Evolutionary conservation across 1,284 basidiomycete species (phyloP), one percentile per base, ranked within the genome.

Genomic region (Sanghuangporus weigelae): DNA sequence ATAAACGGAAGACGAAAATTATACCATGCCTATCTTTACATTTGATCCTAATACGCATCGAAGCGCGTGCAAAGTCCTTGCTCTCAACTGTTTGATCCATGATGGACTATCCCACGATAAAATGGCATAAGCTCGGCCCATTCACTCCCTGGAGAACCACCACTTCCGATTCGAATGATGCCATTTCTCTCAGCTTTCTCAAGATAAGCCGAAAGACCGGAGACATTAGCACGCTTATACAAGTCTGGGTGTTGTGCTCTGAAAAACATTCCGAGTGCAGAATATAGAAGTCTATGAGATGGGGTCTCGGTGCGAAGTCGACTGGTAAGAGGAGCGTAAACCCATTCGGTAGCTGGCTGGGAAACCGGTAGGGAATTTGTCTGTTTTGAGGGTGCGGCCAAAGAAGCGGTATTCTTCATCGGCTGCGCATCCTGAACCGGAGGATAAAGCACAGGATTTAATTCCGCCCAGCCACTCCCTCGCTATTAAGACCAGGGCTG

Each of bases 401-500:
- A 2, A 3, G 44, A 26, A 35, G 8, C 10, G 8, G 16, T 12
- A 31, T 23, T 26, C 49, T 54, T 26, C n/a, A 23, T 26, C 11
- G 36, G 3, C 8, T 56, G n/a, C 14, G 39, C 1, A 36, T 19
- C 14, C 4, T 46, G 16, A 5, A 16, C n/a, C 8, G 35, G 8
- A 42, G 31, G 44, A 42, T 57, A 46, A 10, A 57, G 39, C 1
- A 16, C 12, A 57, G 56, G 56, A 42, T 57, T 46, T 36, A 57
- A n/a, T 21, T 48, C 31, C 12, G 26, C 21, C 56, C 56, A 57
- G 2, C 10, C n/a, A 11, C 16, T 57, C 39, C 56, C 19, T 42
- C n/a, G 11, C 14, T 65, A 12, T 84, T 83, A 5, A 83, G 72
- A 14, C 35, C n/a, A 36, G 63, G 49, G 36, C 36, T 42, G 19